Evolutionary conservation across 1,139 yeast species (phyloP), one percentile per base, ranked within the genome.

Genomic region (Yamadazyma diddensiae): DNA sequence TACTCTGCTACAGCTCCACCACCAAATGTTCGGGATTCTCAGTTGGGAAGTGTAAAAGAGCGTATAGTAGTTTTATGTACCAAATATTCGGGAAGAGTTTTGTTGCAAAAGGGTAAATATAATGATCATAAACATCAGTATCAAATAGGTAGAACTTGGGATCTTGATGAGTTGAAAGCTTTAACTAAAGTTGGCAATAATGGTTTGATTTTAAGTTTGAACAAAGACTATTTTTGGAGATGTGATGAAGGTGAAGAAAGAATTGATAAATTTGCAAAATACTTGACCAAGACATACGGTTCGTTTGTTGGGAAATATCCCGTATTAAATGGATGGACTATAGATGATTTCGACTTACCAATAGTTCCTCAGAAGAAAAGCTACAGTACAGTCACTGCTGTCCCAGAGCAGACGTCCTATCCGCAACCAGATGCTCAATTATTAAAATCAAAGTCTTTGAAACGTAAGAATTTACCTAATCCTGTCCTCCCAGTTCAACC

Each of bases 121-220:
- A 84, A 83, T 48, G 69, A 77, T 8, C 79, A 79, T 39, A 87
- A 66, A 36, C 52, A 84, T 3, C 58, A 79, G 3, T 80, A 84
- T 50, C 97, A 90, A 57, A 85, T 92, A 34, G 98, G 98, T 24
- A 74, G 96, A 50, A 82, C 95, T 4, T 92, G 98, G 98, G 82
- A 80, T 42, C 62, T 92, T 50, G 86, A 77, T 39, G 95, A 86
- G 45, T 63, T 92, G 43, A 59, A 68, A 10, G 58, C 59, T 23
- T 59, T 90, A 5, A 77, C 79, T 28, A 69, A 76, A 36, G 64
- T 65, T 3, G 65, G 74, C 2, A 65, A 62, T 17, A 70, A 73
- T 34, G 88, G 88, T 2, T 70, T 90, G 42, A 50, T 74, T 1
- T 65, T 85, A 40, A 66, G 68, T 20, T 65, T 92, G 49, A 85